phyloP scores from a whole-genome alignment of 2,329 filamentous ascomycete genomes.

The Beauveria sp. region DNA sequence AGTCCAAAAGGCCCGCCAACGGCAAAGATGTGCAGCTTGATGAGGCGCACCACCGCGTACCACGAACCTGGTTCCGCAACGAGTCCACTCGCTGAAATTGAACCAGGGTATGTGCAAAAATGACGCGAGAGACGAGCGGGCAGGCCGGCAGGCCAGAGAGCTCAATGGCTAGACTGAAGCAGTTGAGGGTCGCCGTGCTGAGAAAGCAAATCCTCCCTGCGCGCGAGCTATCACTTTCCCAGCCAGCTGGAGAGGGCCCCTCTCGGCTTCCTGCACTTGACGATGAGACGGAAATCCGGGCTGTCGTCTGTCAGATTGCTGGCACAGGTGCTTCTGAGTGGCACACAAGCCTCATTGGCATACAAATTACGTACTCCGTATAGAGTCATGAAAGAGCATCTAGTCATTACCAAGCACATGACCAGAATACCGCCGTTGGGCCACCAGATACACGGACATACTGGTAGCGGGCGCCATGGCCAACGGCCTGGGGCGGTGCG shows the following conservation, averaged over 20 bases:
- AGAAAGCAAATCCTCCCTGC: slow-evolving; percentile 16
- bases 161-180: neutral
- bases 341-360: neutral
- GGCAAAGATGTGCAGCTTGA: neutral
- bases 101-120: slow-evolving; percentile 2
- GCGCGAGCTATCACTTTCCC: slow-evolving; percentile 20
- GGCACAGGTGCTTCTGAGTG: neutral
- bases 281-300: slow-evolving; percentile 1
- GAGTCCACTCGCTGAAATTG: slow-evolving; percentile 1
- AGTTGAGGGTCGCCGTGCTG: neutral
- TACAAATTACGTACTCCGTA: neutral
- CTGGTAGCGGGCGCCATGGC: neutral
- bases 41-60: slow-evolving; percentile 6
- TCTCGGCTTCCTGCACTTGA: slow-evolving; percentile 1
- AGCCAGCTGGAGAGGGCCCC: neutral
- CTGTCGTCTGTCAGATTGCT: neutral
- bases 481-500: slow-evolving; percentile 1
- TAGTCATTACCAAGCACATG: neutral
- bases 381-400: neutral
- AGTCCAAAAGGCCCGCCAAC: neutral
- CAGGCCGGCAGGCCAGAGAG: neutral
- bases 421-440: neutral
- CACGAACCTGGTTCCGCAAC: slow-evolving; percentile 9
- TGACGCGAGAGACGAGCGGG: slow-evolving; percentile 11
- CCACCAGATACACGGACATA: neutral